phyloP scores from a whole-genome alignment of 1,284 basidiomycete genomes.

The Pisolithus thermaeus region DNA sequence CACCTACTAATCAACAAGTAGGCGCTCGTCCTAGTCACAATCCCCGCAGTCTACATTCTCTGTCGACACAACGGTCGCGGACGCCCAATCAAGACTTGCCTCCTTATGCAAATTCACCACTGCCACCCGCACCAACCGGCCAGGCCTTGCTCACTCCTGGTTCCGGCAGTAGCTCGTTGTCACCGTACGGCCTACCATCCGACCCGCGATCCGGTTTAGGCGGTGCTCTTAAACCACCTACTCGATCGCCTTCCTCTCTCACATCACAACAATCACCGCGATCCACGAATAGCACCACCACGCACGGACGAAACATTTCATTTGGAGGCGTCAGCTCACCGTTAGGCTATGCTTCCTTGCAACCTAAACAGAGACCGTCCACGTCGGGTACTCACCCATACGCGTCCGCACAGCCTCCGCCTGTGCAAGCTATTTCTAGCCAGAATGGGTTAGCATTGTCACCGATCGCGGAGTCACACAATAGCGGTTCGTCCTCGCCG shows the following conservation, averaged over 20 bases:
- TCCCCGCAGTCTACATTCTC: slow-evolving; percentile 17
- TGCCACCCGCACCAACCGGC: slow-evolving; percentile 52
- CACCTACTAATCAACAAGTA: slow-evolving; percentile 40
- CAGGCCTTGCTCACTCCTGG: slow-evolving; percentile 44
- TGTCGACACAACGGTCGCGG: slow-evolving; percentile 33
- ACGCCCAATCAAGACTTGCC: slow-evolving; percentile 56
- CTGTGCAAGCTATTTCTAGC: slow-evolving; percentile 29
- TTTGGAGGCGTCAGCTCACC: slow-evolving; percentile 35
- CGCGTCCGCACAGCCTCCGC: slow-evolving; percentile 38
- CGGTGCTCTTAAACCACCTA: slow-evolving; percentile 30
- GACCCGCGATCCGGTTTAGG: slow-evolving; percentile 53
- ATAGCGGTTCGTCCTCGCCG: slow-evolving; percentile 30
- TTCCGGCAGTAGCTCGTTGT: slow-evolving; percentile 39
- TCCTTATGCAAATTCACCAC: slow-evolving; percentile 45
- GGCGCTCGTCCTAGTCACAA: slow-evolving; percentile 16
- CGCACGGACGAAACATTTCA: slow-evolving; percentile 49
- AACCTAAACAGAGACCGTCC: slow-evolving; percentile 33
- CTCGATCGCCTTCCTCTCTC: slow-evolving; percentile 55
- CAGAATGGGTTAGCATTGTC: slow-evolving; percentile 46
- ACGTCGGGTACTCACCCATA: slow-evolving; percentile 46
- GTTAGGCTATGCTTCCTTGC: slow-evolving; percentile 25
- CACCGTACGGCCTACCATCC: slow-evolving; percentile 50
- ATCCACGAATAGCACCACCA: slow-evolving; percentile 22
- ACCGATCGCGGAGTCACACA: slow-evolving; percentile 64
- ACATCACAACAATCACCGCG: slow-evolving; percentile 33